These are phyloP conservation scores for Camellia granthamiana DNA, from an alignment of 148 eudicot genomes.

Conservation along the genomic window DNA sequence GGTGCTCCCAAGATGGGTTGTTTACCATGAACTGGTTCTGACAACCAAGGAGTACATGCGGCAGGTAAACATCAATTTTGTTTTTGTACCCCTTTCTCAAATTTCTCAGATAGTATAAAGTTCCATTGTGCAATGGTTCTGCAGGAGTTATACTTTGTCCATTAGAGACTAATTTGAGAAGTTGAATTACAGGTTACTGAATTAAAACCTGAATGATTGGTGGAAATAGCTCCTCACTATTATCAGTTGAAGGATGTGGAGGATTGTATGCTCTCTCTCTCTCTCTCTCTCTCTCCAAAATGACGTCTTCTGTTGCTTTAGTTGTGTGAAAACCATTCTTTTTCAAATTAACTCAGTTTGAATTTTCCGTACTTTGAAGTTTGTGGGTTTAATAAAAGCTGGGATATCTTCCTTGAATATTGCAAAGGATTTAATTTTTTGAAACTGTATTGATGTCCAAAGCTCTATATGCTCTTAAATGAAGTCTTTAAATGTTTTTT, in stretches of 20 bases:
- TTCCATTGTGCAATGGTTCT: neutral
- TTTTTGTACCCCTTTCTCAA: neutral
- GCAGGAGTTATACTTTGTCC: neutral
- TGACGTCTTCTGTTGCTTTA: neutral
- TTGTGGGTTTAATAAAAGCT: neutral
- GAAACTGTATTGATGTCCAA: neutral
- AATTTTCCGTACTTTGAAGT: neutral
- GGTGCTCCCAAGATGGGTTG: constrained; percentile 77
- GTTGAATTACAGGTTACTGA: constrained; percentile 64
- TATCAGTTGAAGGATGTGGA: constrained; percentile 88
- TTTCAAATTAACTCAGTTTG: neutral
- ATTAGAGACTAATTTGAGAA: neutral
- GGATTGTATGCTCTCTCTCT: constrained; percentile 59
- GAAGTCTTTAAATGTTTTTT: neutral
- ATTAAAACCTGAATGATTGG: constrained; percentile 85
- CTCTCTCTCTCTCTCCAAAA: neutral
- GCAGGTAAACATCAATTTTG: constrained; percentile 38
- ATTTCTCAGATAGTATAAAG: neutral
- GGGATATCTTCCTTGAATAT: neutral
- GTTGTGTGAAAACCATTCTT: neutral
- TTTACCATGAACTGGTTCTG: constrained; percentile 82
- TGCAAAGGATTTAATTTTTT: neutral
- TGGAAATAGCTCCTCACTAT: constrained; percentile 92
- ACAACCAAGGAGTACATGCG: constrained; percentile 93
- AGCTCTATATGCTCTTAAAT: neutral